Percentiles rank a stretch among this genome's conserved stretches.
These are phyloP conservation scores for Exophiala spinifera DNA, from an alignment of 2,329 filamentous ascomycete genomes.

Conservation along the genomic window DNA sequence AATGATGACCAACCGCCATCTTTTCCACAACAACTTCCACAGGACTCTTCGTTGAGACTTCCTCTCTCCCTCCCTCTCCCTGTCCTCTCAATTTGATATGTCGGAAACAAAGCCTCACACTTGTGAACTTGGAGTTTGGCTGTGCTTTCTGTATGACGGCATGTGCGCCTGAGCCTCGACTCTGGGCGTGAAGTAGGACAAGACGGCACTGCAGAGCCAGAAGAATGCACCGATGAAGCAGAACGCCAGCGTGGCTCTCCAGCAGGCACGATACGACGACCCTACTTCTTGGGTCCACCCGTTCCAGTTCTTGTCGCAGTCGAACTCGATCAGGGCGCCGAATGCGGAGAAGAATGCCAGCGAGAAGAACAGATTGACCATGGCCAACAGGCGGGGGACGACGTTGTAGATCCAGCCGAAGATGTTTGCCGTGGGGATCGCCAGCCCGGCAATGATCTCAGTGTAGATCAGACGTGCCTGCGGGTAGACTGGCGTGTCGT, in stretches of 20 bases:
- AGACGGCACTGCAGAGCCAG: conserved; percentile 5
- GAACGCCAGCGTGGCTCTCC: conserved; percentile 11
- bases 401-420: conserved; percentile 3
- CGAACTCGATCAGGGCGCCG: conserved; percentile 59
- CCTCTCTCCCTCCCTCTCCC: too few species aligned
- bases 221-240: conserved; percentile 14
- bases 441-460: conserved; percentile 9
- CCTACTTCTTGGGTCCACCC: conserved; percentile 5
- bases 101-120: neutral
- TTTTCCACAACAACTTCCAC: too few species aligned
- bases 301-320: conserved; percentile 29
- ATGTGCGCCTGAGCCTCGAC: neutral
- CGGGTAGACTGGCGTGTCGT: conserved; percentile 12
- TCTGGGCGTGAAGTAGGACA: neutral
- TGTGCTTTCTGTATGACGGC: neutral
- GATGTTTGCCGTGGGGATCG: neutral
- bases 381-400: neutral
- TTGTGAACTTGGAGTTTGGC: neutral
- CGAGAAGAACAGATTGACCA: conserved; percentile 11
- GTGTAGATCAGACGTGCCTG: conserved; percentile 14
- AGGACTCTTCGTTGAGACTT: too few species aligned
- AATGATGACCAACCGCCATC: too few species aligned
- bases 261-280: conserved; percentile 4
- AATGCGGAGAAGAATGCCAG: conserved; percentile 13
- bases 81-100: neutral